phyloP scores from a whole-genome alignment of 2,329 filamentous ascomycete species.

The Aspergillus sp. region DNA sequence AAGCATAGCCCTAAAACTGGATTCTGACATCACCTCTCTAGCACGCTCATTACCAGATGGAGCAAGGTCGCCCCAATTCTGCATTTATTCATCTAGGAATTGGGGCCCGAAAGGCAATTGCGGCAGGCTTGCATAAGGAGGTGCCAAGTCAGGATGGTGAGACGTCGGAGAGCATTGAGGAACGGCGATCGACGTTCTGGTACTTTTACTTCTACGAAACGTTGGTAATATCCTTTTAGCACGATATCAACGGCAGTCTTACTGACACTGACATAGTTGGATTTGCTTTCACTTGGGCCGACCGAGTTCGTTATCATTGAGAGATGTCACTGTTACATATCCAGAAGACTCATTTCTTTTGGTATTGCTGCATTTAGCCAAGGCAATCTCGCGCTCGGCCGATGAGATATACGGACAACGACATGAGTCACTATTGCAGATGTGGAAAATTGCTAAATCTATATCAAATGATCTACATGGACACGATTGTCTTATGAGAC shows the following conservation, averaged over 20 bases:
- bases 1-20: no score
- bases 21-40: slow-evolving; percentile 8
- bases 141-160: slow-evolving; percentile 26
- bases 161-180: slow-evolving; percentile 26
- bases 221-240: slow-evolving; percentile 19
- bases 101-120: slow-evolving; percentile 38
- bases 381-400: slow-evolving; percentile 36
- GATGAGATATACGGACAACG: slow-evolving; percentile 37
- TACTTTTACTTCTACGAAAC: slow-evolving; percentile 40
- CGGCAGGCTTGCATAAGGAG: slow-evolving; percentile 41
- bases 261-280: slow-evolving; percentile 28
- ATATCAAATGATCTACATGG: slow-evolving; percentile 25
- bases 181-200: slow-evolving; percentile 36
- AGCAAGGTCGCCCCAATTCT: slow-evolving; percentile 40
- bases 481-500: slow-evolving; percentile 20
- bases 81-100: slow-evolving; percentile 36
- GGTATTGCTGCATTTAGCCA: slow-evolving; percentile 31
- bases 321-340: slow-evolving; percentile 31
- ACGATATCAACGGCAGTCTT: neutral
- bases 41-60: slow-evolving; percentile 40
- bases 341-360: slow-evolving; percentile 36
- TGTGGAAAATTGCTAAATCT: slow-evolving; percentile 31
- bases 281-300: slow-evolving; percentile 39
- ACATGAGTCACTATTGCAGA: slow-evolving; percentile 34
- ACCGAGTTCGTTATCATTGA: slow-evolving; percentile 34